A percentile compares a stretch with the other conserved stretches of the same genome.
These are phyloP conservation scores for Wickerhamiella alocasiicola DNA, from an alignment of 805 yeast genomes.

Conservation along the genomic window DNA sequence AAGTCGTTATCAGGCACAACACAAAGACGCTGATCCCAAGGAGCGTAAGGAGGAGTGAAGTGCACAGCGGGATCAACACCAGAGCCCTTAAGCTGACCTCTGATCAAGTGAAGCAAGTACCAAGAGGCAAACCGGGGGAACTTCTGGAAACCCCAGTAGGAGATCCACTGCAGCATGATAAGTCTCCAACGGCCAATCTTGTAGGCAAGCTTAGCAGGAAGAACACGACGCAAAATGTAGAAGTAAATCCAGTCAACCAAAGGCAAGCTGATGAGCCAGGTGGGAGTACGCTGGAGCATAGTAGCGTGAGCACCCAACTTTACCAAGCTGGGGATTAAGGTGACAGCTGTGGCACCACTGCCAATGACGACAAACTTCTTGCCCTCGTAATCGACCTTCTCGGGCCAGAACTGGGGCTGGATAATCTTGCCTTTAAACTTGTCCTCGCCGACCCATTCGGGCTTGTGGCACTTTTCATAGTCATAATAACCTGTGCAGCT, in stretches of 20 bases:
- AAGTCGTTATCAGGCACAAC: conserved; percentile 10
- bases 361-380: conserved; percentile 10
- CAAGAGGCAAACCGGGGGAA: conserved; percentile 5
- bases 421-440: conserved; percentile 11
- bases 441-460: conserved; percentile 7
- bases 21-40: conserved; percentile 12
- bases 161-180: conserved; percentile 5
- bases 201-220: conserved; percentile 7
- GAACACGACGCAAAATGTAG: background rate
- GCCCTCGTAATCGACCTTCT: conserved; percentile 4
- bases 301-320: conserved; percentile 10
- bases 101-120: conserved; percentile 1
- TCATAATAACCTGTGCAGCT: conserved; percentile 7
- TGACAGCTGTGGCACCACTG: conserved; percentile 9
- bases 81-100: conserved; percentile 7
- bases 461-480: conserved; percentile 4
- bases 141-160: conserved; percentile 4
- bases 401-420: conserved; percentile 11
- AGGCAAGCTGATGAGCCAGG: conserved; percentile 7
- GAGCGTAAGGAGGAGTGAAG: conserved; percentile 8
- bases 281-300: conserved; percentile 11
- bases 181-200: conserved; percentile 4
- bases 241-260: conserved; percentile 4
- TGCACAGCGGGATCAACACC: conserved; percentile 6
- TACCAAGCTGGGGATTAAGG: conserved; percentile 7